Conservation (phyloP, 192 early-diverging fungal genomes). For the Paraglomus brasilianum region DNA sequence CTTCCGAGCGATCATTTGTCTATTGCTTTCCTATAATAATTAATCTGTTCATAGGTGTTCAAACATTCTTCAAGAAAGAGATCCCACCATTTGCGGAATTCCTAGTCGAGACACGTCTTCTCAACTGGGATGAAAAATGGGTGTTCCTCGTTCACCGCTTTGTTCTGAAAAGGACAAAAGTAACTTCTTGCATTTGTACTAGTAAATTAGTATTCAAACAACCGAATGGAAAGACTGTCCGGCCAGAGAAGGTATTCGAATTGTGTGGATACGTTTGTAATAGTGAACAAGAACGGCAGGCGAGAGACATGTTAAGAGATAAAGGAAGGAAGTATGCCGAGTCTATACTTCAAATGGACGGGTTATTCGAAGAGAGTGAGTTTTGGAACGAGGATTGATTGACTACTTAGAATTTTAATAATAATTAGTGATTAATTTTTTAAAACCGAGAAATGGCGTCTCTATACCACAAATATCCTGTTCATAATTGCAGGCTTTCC, state of each 20-base stretch:
- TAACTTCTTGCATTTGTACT: neutral
- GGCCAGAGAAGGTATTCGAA: neutral
- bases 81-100: constrained; percentile 48
- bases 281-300: neutral
- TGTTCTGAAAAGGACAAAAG: neutral
- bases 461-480: no score
- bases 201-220: constrained; percentile 7
- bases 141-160: constrained; percentile 46
- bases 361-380: no score
- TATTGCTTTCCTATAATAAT: neutral
- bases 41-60: neutral
- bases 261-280: neutral
- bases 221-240: constrained; percentile 17
- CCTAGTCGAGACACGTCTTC: constrained; percentile 46
- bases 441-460: no score
- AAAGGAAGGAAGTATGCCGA: neutral
- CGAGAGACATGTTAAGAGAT: neutral
- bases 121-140: constrained; percentile 57
- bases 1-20: neutral
- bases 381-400: no score
- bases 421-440: no score
- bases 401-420: no score
- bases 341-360: no score
- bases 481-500: no score
- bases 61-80: constrained; percentile 45